Percentiles rank a stretch among this genome's conserved stretches.
Conservation (phyloP, 257 asterid species). For the Jasminum sambac region DNA sequence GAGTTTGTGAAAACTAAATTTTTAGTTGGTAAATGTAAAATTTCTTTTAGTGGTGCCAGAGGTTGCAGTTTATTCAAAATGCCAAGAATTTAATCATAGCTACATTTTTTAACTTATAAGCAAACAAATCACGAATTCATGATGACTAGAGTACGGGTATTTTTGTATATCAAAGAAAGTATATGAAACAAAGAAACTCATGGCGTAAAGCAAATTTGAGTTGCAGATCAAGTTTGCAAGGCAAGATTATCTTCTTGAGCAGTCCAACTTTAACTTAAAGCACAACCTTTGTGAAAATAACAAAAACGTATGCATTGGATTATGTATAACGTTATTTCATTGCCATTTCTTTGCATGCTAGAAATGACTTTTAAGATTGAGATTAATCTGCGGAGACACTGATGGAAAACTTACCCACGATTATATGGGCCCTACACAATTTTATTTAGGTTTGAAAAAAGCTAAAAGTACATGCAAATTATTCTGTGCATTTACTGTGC, state of each 20-base stretch:
- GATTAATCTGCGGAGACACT: not conserved
- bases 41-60: not conserved
- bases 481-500: too few relatives aligned
- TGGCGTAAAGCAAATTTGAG: slow-evolving; percentile 2
- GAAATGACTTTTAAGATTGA: not conserved
- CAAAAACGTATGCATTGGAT: not conserved
- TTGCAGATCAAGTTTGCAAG: not conserved
- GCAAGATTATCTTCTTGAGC: not conserved
- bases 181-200: not conserved
- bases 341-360: not conserved
- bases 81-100: not conserved
- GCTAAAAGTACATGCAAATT: too few relatives aligned
- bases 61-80: not conserved
- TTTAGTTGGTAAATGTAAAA: too few relatives aligned
- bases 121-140: not conserved
- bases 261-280: not conserved
- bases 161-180: not conserved
- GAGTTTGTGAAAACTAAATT: too few relatives aligned
- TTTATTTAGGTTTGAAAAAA: not conserved
- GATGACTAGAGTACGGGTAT: too few relatives aligned
- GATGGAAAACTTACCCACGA: not conserved
- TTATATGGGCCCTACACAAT: not conserved
- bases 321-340: not conserved
- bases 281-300: not conserved
- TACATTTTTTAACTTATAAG: not conserved